Evolutionary conservation across 2,329 filamentous ascomycete species (phyloP).

Genomic region (Diplodia corticola): DNA sequence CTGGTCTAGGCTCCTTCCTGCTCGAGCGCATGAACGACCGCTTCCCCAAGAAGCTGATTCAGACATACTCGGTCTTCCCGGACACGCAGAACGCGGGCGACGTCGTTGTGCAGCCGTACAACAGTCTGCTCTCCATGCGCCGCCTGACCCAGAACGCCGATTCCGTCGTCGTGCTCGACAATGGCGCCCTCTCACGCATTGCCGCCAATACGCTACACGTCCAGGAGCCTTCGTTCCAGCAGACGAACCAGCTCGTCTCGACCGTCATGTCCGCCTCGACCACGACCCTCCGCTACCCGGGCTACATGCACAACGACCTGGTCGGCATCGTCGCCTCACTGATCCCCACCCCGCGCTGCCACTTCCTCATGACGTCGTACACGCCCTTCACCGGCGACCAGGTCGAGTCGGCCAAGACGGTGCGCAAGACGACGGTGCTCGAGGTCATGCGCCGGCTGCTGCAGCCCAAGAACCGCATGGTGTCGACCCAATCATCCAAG

Average conservation of each 20-base stretch:
- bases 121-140: constrained; percentile 89
- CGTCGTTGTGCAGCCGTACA: constrained; percentile 97
- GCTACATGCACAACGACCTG: constrained; percentile 99
- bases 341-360: constrained; percentile 93
- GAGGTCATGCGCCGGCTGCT: constrained; percentile 95
- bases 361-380: constrained; percentile 98
- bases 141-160: constrained; percentile 94
- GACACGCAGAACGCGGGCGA: constrained; percentile 85
- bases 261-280: constrained; percentile 99
- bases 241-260: constrained; percentile 94
- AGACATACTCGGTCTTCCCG: constrained; percentile 98
- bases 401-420: constrained; percentile 94
- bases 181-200: constrained; percentile 89
- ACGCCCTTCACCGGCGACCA: constrained; percentile 96
- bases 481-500: constrained; percentile 91
- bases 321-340: constrained; percentile 94
- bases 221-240: constrained; percentile 91
- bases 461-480: constrained; percentile 99
- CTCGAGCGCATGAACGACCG: constrained; percentile 94
- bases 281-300: constrained; percentile 92
- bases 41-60: constrained; percentile 98
- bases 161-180: constrained; percentile 95
- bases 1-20: constrained; percentile 91
- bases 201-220: constrained; percentile 93
- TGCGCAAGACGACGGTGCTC: constrained; percentile 95